These are phyloP conservation scores for Arthrocladium fulminans DNA, from an alignment of 2,329 filamentous ascomycete genomes.

Conservation along the genomic window DNA sequence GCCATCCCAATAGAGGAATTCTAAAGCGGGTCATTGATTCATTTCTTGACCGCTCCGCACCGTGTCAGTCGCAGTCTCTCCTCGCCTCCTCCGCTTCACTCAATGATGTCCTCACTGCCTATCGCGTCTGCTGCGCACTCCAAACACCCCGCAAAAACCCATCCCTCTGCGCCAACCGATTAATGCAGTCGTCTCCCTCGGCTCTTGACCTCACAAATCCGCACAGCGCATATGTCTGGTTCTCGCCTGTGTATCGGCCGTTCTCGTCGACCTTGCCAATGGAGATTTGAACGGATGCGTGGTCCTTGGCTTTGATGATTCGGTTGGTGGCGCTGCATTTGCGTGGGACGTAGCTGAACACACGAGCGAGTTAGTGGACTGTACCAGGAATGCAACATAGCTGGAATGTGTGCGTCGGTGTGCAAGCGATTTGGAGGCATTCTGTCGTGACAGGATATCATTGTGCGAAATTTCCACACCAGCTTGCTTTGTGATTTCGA, in stretches of 20 bases:
- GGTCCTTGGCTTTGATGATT: constrained; percentile 99
- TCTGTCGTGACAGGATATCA: too few relatives aligned
- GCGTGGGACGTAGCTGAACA: constrained; percentile 91
- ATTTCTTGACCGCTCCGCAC: too few relatives aligned
- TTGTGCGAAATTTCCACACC: too few relatives aligned
- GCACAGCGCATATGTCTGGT: constrained; percentile 93
- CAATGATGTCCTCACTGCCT: background rate
- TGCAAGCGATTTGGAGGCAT: too few relatives aligned
- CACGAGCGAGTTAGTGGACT: constrained; percentile 9
- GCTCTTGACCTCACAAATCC: constrained; percentile 97
- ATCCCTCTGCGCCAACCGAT: constrained; percentile 91
- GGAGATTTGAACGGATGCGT: constrained; percentile 95
- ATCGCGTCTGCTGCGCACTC: constrained; percentile 48
- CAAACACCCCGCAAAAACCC: constrained; percentile 96
- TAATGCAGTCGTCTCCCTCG: constrained; percentile 93
- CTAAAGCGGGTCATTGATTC: too few relatives aligned
- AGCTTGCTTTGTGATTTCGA: background rate
- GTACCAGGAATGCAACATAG: too few relatives aligned
- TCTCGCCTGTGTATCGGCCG: constrained; percentile 92
- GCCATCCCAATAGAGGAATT: too few relatives aligned
- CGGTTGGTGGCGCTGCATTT: constrained; percentile 99
- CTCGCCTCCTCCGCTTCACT: too few relatives aligned
- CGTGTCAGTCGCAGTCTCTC: too few relatives aligned
- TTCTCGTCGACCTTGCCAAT: constrained; percentile 99
- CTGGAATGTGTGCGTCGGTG: background rate